phyloP scores from a whole-genome alignment of 768 basidiomycete genomes.

The Udeniomyces megalosporus region DNA sequence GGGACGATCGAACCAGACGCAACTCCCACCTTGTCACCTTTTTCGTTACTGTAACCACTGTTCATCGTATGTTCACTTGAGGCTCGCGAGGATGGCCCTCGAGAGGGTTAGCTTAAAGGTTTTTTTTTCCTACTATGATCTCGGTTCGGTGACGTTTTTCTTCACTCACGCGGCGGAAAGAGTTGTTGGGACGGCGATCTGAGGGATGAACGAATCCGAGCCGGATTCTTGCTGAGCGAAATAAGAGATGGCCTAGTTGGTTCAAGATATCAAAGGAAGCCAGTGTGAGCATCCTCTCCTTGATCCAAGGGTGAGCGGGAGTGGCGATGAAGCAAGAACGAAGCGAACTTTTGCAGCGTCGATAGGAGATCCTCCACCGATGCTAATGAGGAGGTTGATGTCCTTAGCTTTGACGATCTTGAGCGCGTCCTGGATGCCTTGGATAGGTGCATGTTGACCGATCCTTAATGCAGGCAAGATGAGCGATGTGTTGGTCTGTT shows the following conservation, averaged over 20 bases:
- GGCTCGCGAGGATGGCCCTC: no score
- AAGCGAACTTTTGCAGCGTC: constrained; percentile 46
- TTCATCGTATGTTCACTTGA: no score
- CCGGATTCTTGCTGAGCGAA: constrained; percentile 40
- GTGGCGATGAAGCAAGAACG: not conserved
- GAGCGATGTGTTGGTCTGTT: constrained; percentile 45
- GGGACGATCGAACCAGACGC: constrained; percentile 45
- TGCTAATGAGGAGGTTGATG: constrained; percentile 52
- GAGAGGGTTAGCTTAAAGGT: no score
- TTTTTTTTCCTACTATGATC: no score
- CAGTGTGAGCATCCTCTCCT: not conserved
- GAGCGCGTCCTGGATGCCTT: constrained; percentile 15
- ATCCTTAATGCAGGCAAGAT: constrained; percentile 43
- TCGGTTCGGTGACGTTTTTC: constrained; percentile 31
- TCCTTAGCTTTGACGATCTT: constrained; percentile 24
- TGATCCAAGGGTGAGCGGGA: not conserved
- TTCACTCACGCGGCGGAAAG: constrained; percentile 58
- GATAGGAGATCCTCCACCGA: constrained; percentile 67
- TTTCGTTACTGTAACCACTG: constrained; percentile 52
- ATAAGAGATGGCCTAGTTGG: constrained; percentile 40
- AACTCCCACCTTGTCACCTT: constrained; percentile 48
- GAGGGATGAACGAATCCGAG: constrained; percentile 38
- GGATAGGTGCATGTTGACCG: constrained; percentile 19
- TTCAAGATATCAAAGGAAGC: not conserved
- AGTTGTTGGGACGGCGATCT: constrained; percentile 70